Evolutionary conservation across 306 rosid species (phyloP).

Genomic region (Leucaena leucocephala): DNA sequence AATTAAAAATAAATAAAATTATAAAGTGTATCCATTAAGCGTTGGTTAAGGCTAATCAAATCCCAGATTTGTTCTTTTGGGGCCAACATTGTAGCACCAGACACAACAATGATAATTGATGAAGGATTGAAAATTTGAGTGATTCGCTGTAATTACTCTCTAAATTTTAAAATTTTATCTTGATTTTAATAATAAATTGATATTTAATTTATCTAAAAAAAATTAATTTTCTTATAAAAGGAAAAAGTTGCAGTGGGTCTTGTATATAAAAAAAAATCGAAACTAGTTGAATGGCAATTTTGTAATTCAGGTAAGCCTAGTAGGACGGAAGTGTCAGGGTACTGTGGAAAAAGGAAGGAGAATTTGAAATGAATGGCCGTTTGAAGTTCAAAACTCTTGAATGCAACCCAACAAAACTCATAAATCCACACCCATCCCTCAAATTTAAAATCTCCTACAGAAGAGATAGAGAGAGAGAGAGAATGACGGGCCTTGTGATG

Average conservation of each 20-base stretch:
- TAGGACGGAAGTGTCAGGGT: constrained; percentile 6
- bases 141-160: too few species aligned
- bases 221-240: too few species aligned
- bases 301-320: constrained; percentile 10
- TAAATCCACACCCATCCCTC: constrained; percentile 39
- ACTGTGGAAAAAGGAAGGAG: constrained; percentile 43
- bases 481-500: constrained; percentile 83
- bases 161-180: too few species aligned
- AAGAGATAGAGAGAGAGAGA: constrained; percentile 14
- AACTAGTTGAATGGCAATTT: constrained; percentile 10
- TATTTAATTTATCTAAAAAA: too few species aligned
- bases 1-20: neutral
- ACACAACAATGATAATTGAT: neutral
- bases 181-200: too few species aligned
- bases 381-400: constrained; percentile 49
- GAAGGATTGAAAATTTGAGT: neutral
- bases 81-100: neutral
- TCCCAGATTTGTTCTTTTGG: neutral
- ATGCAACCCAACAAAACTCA: constrained; percentile 56
- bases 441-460: constrained; percentile 35
- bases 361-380: constrained; percentile 91
- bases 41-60: neutral
- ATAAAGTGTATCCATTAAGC: neutral
- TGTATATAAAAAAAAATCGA: neutral
- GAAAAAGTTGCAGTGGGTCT: too few species aligned